These are phyloP conservation scores for Penicillium malachiteum DNA, from an alignment of 495 filamentous ascomycete species.

Conservation along the genomic window DNA sequence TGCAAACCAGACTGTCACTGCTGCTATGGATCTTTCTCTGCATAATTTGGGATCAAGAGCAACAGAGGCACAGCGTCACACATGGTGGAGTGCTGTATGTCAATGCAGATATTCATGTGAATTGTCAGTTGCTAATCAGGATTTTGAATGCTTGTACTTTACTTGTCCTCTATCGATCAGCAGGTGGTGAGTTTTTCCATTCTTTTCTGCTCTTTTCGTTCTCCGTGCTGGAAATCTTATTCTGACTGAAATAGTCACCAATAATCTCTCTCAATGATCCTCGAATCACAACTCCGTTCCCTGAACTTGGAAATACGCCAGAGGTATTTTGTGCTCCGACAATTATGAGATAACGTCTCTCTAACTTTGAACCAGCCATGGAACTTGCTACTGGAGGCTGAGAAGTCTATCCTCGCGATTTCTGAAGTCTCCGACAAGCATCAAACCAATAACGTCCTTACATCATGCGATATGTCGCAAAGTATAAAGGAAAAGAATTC, in stretches of 20 bases:
- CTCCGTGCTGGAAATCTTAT: no score
- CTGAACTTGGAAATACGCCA: neutral
- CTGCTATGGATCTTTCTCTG: constrained; percentile 44
- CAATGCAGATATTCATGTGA: neutral
- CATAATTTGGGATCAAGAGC: constrained; percentile 32
- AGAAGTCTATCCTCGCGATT: no score
- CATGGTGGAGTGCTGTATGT: constrained; percentile 52
- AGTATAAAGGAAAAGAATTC: no score
- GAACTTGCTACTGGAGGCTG: neutral
- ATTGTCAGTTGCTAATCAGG: neutral
- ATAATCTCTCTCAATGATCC: neutral
- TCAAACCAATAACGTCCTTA: no score
- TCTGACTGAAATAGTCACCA: neutral
- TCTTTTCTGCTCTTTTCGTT: neutral
- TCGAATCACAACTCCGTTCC: neutral
- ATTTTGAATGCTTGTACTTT: neutral
- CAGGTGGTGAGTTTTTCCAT: neutral
- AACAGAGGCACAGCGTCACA: constrained; percentile 42
- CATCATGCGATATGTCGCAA: no score
- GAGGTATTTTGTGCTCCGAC: neutral
- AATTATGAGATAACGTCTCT: neutral
- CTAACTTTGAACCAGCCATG: neutral
- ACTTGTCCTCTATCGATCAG: neutral
- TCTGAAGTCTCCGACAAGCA: no score
- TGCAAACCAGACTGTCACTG: constrained; percentile 44